These are phyloP conservation scores for Amanita exitialis DNA, from an alignment of 768 basidiomycete species.

Conservation along the genomic window DNA sequence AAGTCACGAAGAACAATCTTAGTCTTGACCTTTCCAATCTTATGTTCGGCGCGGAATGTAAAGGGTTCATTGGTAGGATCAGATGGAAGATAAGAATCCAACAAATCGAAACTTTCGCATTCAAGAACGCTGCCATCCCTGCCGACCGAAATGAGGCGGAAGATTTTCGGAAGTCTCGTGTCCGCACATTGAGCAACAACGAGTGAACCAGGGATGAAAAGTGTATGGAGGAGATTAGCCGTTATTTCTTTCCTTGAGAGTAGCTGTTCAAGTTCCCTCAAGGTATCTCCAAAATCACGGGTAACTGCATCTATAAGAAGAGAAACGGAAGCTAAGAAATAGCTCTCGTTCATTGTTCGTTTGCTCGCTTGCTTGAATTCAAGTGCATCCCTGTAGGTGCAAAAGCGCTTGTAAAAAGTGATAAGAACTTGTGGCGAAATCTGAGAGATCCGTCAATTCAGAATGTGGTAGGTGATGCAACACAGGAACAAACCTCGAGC, in stretches of 20 bases:
- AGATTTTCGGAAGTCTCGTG: conserved; percentile 41
- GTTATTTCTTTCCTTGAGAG: conserved; percentile 47
- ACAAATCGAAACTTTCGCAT: conserved; percentile 42
- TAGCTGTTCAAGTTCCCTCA: conserved; percentile 36
- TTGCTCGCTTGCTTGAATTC: conserved; percentile 24
- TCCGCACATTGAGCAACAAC: conserved; percentile 42
- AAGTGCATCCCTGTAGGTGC: conserved; percentile 26
- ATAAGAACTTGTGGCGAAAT: conserved; percentile 47
- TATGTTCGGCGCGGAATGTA: background rate
- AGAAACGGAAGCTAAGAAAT: conserved; percentile 34
- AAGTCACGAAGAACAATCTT: conserved; percentile 31
- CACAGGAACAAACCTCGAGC: conserved; percentile 29
- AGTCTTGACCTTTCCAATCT: conserved; percentile 29
- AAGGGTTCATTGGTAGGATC: background rate
- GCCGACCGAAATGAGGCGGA: conserved; percentile 30
- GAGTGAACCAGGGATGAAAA: conserved; percentile 44
- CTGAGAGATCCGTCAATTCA: background rate
- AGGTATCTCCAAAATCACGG: conserved; percentile 37
- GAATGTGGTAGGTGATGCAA: background rate
- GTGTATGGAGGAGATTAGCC: conserved; percentile 41
- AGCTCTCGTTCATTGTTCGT: conserved; percentile 27
- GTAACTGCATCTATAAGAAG: conserved; percentile 41
- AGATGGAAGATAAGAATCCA: conserved; percentile 20
- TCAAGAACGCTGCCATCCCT: conserved; percentile 32
- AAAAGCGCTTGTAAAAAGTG: conserved; percentile 38